These are phyloP conservation scores for Podospora bellae-mahoneyi DNA, from an alignment of 495 filamentous ascomycete genomes.

Conservation along the genomic window DNA sequence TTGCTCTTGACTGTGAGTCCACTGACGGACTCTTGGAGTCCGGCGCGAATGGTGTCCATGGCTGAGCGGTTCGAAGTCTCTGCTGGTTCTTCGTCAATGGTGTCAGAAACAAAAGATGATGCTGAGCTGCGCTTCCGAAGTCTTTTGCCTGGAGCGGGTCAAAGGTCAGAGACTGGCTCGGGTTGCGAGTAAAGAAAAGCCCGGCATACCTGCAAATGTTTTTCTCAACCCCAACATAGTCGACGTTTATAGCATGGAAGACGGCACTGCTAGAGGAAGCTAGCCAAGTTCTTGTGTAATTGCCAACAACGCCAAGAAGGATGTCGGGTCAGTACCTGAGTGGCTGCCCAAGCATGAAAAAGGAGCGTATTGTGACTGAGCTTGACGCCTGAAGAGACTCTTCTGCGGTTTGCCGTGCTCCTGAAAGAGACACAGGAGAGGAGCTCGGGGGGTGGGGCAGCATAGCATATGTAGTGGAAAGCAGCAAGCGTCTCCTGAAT, in stretches of 20 bases:
- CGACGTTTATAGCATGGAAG: not conserved
- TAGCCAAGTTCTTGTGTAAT: not conserved
- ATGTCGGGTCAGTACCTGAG: not conserved
- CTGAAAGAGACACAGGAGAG: not conserved
- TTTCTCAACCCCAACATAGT: conserved; percentile 27
- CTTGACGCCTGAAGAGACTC: not conserved
- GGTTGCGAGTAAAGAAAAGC: conserved; percentile 1
- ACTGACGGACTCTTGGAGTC: conserved; percentile 24
- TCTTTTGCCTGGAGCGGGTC: conserved; percentile 16
- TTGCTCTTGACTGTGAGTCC: conserved; percentile 18
- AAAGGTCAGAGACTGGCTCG: conserved; percentile 1
- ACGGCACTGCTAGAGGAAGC: not conserved
- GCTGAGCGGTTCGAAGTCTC: conserved; percentile 12
- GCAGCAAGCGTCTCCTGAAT: not conserved
- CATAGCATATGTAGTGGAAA: not conserved
- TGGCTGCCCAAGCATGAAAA: not conserved
- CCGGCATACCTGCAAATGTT: conserved; percentile 19
- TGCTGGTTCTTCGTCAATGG: conserved; percentile 13
- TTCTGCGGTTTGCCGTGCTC: not conserved
- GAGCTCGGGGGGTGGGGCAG: not conserved
- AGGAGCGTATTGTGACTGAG: not conserved
- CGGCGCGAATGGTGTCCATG: conserved; percentile 29
- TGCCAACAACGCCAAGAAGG: not conserved
- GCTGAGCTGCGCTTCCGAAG: conserved; percentile 24
- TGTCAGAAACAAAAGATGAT: conserved; percentile 21